phyloP scores from a whole-genome alignment of 805 yeast genomes.

The Isabelozyma pseudorhagii region DNA sequence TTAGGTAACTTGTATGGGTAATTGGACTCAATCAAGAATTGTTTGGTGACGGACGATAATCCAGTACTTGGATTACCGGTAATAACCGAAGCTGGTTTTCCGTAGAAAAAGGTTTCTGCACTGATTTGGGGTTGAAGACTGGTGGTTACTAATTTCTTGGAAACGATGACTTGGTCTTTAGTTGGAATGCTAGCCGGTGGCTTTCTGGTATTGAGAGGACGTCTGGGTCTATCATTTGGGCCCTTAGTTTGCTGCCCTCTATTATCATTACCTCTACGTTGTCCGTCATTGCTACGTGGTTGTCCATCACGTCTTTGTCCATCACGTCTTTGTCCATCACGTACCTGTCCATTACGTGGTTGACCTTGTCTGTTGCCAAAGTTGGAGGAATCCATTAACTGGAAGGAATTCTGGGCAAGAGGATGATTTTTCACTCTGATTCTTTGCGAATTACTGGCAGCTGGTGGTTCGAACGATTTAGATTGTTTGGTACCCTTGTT shows the following conservation, averaged over 20 bases:
- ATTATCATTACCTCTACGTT: background rate
- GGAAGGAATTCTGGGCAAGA: background rate
- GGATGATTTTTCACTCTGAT: background rate
- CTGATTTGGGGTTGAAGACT: constrained; percentile 16
- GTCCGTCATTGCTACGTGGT: background rate
- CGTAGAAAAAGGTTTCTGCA: constrained; percentile 34
- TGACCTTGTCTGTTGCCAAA: background rate
- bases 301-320: too few relatives aligned
- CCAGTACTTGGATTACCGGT: background rate
- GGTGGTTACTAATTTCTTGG: constrained; percentile 3
- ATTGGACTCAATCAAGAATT: constrained; percentile 32
- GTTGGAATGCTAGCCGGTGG: background rate
- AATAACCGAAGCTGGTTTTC: constrained; percentile 26
- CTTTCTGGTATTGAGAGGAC: background rate
- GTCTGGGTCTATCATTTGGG: background rate
- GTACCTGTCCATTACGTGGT: too few relatives aligned
- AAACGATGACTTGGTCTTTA: constrained; percentile 4
- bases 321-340: too few relatives aligned
- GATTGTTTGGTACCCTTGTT: background rate
- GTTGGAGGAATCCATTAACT: background rate
- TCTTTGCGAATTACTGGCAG: background rate
- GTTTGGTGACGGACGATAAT: constrained; percentile 32
- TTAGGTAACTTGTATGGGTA: constrained; percentile 41
- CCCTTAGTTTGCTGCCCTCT: background rate
- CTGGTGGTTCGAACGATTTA: background rate